Base-by-base conservation (phyloP, 257 asterid species). In the Nicotiana benthamiana region DNA sequence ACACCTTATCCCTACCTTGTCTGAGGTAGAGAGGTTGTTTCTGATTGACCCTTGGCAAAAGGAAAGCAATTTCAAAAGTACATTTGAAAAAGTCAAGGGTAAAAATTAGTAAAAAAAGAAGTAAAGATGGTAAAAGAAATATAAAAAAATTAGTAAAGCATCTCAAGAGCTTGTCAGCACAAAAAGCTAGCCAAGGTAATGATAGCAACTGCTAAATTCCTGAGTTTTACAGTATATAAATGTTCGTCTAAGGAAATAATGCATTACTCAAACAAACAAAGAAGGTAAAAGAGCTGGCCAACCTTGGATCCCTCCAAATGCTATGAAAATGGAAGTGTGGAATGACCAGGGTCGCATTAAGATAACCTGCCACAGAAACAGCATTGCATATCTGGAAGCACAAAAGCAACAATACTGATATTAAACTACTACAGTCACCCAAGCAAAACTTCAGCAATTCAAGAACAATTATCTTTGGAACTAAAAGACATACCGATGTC, bases 281-380 rank as follows among this genome's bases (percentile, higher is more conserved):
- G 75, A 27, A 18, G 48, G 28, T 12, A 16, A 79, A 26, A 63
- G 17, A n/a, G 76, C 77, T 28, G 83, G 17, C 90, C 78, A 85
- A 92, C 98, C 98, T 96, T 51, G 98, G 97, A 82, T 96, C 99
- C 85, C 93, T 92, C 99, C 99, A 96, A 74, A 96, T 92, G 85
- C 99, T 96, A 89, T 96, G 97, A 88, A 88, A 96, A 85, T 93
- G 99, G 88, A 94, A 93, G 82, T 89, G 90, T 7, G 99, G 98
- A 87, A 94, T 93, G 62, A 94, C 90, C 75, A 96, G 97, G 77
- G 98, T 96, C 61, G 99, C 98, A 82, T 96, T 96, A 56, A 94
- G 97, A 88, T 90, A 91, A 62, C 98, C 98, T 61, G 99, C 99
- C 87, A 96, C 99, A 52, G 99, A 97, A 67, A 96, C 99, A 28